phyloP scores from a whole-genome alignment of 306 rosid genomes.

The Lathyrus oleraceus region DNA sequence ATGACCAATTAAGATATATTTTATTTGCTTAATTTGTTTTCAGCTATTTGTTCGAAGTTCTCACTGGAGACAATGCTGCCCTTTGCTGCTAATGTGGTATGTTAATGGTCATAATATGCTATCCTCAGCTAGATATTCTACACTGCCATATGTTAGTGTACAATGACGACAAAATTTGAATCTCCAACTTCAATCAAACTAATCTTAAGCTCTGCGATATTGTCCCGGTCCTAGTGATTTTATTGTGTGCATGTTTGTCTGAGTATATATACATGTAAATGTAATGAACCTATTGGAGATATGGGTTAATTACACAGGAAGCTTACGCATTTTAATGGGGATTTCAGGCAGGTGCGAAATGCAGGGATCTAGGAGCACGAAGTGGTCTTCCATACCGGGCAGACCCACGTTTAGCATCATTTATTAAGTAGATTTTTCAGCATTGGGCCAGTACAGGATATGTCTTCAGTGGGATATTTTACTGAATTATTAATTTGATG shows the following conservation, averaged over 20 bases:
- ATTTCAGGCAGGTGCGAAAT: conserved; percentile 84
- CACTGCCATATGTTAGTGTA: conserved; percentile 1
- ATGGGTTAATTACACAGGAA: background rate
- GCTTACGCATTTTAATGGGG: conserved; percentile 22
- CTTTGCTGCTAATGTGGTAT: conserved; percentile 82
- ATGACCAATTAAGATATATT: conserved; percentile 14
- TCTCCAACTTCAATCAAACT: background rate
- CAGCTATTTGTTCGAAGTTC: conserved; percentile 77
- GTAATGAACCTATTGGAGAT: background rate
- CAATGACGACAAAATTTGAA: background rate
- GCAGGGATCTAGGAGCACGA: conserved; percentile 87
- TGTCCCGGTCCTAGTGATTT: background rate
- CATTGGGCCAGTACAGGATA: background rate
- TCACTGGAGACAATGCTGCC: conserved; percentile 80
- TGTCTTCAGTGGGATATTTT: conserved; percentile 8
- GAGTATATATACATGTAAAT: no score
- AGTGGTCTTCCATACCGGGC: conserved; percentile 74
- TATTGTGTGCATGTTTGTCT: background rate
- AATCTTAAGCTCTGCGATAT: background rate
- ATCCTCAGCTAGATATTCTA: background rate
- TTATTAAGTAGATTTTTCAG: conserved; percentile 38
- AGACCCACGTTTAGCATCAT: conserved; percentile 63
- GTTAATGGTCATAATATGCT: conserved; percentile 24
- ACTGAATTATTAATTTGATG: background rate
- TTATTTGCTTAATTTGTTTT: conserved; percentile 39